Base-by-base conservation (phyloP, 2,329 filamentous ascomycete species). In the Fusarium brevicatenulatum region DNA sequence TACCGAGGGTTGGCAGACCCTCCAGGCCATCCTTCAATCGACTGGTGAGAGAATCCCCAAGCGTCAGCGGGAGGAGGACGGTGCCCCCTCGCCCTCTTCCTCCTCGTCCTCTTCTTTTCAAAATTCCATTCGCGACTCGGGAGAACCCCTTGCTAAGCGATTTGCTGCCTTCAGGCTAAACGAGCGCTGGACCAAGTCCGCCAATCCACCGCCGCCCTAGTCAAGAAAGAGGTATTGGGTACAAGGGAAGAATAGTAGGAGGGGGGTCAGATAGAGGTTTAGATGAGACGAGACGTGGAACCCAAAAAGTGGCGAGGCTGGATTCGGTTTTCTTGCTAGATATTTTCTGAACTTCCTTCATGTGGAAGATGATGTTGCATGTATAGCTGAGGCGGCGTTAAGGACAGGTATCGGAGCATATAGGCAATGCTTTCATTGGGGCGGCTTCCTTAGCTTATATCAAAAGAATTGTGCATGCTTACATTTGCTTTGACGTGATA, bases 41-140 rank as follows among this genome's bases (percentile, higher is more conserved):
- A 95, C 94, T 89, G 94, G 95, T 97, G 95, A 97, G 93, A 92
- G 92, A 90, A 90, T 92, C 90, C 91, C 91, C 83, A 97, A 96
- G 88, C 93, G 90, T 80, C 83, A 69, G 43, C 64, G 71, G 64
- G 81, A 82, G 75, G 78, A 80, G 78, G 81, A 80, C 80, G 83
- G 73, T 74, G 76, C 73, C 76, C 71, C 73, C 66, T 72, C 75
- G 55, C 68, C 78, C 62, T 75, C 78, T 55, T 77, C 77, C 62
- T 77, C 78, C 63, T 77, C 73, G 42, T 73, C 77, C 47, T 76
- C 77, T 57, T 76, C 75, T 63, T 77, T 77, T 70, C 75, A 76
- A 76, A 70, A 73, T 66, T 72, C 75, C 72, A 73, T 73, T 65
- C 75, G 76, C 75, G 81, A 81, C 67, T 81, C 83, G 73, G 85